These are phyloP conservation scores for Trichoderma brevicompactum DNA, from an alignment of 2,329 filamentous ascomycete genomes.

Conservation along the genomic window DNA sequence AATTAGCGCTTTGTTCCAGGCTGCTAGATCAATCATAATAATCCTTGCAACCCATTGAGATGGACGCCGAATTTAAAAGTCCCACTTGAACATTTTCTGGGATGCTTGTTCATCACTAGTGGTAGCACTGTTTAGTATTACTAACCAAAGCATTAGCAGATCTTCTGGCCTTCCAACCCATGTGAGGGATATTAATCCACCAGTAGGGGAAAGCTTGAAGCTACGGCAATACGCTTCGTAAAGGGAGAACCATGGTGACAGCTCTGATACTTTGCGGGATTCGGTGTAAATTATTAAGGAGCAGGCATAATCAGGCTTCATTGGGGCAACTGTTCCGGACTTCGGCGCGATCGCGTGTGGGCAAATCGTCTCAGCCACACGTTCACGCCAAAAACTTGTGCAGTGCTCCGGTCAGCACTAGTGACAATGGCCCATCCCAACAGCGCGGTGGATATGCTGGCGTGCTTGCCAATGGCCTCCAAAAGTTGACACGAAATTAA, in stretches of 20 bases:
- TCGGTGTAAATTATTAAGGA: no score
- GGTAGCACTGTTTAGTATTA: not conserved
- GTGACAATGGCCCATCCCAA: not conserved
- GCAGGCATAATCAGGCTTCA: not conserved
- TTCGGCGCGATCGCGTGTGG: not conserved
- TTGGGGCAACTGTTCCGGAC: not conserved
- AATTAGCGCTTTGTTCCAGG: not conserved
- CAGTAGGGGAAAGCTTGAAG: no score
- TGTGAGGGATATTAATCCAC: no score
- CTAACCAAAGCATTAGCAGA: not conserved
- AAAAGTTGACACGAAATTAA: constrained; percentile 18
- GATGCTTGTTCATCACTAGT: not conserved
- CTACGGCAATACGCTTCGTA: not conserved
- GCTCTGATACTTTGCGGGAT: not conserved
- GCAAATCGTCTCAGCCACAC: constrained; percentile 14
- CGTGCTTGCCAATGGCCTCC: not conserved
- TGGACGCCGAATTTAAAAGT: not conserved
- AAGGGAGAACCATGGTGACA: not conserved
- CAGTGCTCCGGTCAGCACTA: constrained; percentile 15
- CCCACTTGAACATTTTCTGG: not conserved
- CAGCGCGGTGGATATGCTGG: no score
- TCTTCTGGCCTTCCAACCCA: not conserved
- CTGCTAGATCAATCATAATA: not conserved
- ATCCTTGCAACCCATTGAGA: not conserved
- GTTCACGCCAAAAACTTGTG: constrained; percentile 15